phyloP scores from a whole-genome alignment of 208 protist genomes.

The Trypanosoma cruzi region DNA sequence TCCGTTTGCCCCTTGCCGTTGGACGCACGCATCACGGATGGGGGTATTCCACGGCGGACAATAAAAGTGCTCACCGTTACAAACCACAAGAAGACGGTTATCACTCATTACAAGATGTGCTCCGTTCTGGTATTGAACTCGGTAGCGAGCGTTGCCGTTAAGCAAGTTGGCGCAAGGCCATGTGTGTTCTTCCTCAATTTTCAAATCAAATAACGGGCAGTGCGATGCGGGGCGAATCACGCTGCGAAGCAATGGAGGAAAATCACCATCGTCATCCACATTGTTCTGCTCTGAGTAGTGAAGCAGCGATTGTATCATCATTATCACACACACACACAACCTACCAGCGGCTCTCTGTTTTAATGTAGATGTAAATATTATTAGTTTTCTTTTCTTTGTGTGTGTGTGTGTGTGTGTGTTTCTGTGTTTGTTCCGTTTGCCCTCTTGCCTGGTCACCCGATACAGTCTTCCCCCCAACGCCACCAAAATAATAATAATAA shows the following conservation, averaged over 20 bases:
- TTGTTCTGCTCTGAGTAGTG: slow-evolving; percentile 13
- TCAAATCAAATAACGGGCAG: slow-evolving; percentile 29
- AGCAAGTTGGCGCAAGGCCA: slow-evolving; percentile 33
- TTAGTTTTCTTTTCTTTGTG: not conserved
- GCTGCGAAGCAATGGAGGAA: slow-evolving; percentile 21
- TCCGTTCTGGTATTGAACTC: slow-evolving; percentile 18
- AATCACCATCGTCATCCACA: not conserved
- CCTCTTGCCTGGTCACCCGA: not conserved
- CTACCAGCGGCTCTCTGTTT: too few relatives aligned
- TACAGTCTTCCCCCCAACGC: not conserved
- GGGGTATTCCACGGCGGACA: slow-evolving; percentile 58
- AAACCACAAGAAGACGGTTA: slow-evolving; percentile 44
- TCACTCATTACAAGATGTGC: slow-evolving; percentile 32
- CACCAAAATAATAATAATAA: too few relatives aligned
- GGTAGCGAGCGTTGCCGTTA: slow-evolving; percentile 14
- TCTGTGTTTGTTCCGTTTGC: too few relatives aligned
- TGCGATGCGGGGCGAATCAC: slow-evolving; percentile 20
- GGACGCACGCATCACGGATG: slow-evolving; percentile 57
- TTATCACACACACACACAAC: not conserved
- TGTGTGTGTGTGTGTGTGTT: not conserved
- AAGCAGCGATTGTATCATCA: slow-evolving; percentile 20
- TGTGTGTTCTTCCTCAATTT: slow-evolving; percentile 21
- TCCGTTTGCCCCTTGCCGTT: slow-evolving; percentile 5
- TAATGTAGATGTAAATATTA: not conserved
- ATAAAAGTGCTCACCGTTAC: slow-evolving; percentile 37